Evolutionary conservation across 805 yeast species (phyloP).

Genomic region (Sugiyamaella mastotermitis): DNA sequence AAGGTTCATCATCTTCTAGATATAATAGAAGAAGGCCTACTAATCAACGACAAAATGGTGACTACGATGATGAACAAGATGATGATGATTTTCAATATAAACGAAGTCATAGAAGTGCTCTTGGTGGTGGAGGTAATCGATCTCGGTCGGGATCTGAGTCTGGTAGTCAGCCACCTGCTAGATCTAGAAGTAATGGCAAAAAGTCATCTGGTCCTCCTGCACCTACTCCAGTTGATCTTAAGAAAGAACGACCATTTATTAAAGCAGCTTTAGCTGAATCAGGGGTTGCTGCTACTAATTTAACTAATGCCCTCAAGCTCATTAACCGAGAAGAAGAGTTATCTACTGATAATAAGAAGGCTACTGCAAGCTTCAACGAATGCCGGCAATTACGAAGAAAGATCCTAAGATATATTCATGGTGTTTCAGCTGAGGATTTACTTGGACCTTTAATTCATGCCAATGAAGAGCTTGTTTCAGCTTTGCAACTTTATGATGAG

Average conservation of each 20-base stretch:
- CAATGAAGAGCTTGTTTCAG: conserved; percentile 79
- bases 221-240: conserved; percentile 3
- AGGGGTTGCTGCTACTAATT: conserved; percentile 63
- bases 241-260: conserved; percentile 68
- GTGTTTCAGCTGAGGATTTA: conserved; percentile 76
- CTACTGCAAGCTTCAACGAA: conserved; percentile 62
- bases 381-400: conserved; percentile 72
- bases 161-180: too few species aligned
- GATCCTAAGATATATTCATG: conserved; percentile 75
- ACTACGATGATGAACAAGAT: background rate
- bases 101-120: background rate
- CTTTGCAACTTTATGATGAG: conserved; percentile 64
- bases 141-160: too few species aligned
- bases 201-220: background rate
- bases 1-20: conserved; percentile 12
- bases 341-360: conserved; percentile 58
- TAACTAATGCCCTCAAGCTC: conserved; percentile 51
- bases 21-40: background rate
- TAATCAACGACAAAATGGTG: too few species aligned
- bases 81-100: background rate
- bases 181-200: background rate
- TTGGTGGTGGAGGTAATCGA: background rate
- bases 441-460: conserved; percentile 84
- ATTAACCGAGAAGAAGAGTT: conserved; percentile 39
- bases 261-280: conserved; percentile 65